phyloP scores from a whole-genome alignment of 2,329 filamentous ascomycete genomes.

The Aotearoamyces nothofagi region DNA sequence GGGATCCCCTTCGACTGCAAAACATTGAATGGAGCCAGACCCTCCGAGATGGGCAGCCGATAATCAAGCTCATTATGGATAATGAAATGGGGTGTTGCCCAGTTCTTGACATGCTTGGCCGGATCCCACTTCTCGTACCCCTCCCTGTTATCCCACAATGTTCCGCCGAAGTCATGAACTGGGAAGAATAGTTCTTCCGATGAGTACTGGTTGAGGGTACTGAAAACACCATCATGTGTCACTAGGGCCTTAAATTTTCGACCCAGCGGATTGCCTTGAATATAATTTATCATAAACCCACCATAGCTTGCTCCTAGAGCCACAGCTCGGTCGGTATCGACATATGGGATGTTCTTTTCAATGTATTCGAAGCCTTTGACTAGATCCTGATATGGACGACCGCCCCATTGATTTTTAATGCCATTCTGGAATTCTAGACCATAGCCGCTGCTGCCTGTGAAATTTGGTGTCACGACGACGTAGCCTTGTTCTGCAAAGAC shows the following conservation, averaged over 20 bases:
- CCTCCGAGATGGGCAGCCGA: conserved; percentile 67
- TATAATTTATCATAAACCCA: conserved; percentile 74
- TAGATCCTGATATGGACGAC: conserved; percentile 59
- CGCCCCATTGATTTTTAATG: conserved; percentile 29
- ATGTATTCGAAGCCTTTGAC: conserved; percentile 64
- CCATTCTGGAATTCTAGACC: conserved; percentile 56
- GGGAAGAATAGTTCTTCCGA: conserved; percentile 55
- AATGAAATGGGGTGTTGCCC: conserved; percentile 73
- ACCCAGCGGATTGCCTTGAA: conserved; percentile 69
- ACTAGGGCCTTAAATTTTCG: conserved; percentile 74
- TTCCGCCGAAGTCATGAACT: conserved; percentile 48
- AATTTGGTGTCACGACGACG: conserved; percentile 64
- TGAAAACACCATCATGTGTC: conserved; percentile 68
- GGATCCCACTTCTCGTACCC: conserved; percentile 57
- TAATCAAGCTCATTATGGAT: conserved; percentile 87
- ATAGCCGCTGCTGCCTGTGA: conserved; percentile 67
- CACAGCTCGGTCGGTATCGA: conserved; percentile 53
- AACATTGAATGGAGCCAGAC: conserved; percentile 46
- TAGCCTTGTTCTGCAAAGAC: conserved; percentile 79
- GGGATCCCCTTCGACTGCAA: conserved; percentile 43
- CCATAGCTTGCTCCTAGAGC: conserved; percentile 60
- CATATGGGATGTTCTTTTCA: conserved; percentile 42
- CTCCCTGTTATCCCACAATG: conserved; percentile 41
- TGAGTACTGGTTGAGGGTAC: conserved; percentile 40
- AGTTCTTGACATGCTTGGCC: conserved; percentile 44